Evolutionary conservation across 768 basidiomycete genomes (phyloP), one percentile per base, ranked within the genome.

Genomic region (Goffeauzyma gilvescens): DNA sequence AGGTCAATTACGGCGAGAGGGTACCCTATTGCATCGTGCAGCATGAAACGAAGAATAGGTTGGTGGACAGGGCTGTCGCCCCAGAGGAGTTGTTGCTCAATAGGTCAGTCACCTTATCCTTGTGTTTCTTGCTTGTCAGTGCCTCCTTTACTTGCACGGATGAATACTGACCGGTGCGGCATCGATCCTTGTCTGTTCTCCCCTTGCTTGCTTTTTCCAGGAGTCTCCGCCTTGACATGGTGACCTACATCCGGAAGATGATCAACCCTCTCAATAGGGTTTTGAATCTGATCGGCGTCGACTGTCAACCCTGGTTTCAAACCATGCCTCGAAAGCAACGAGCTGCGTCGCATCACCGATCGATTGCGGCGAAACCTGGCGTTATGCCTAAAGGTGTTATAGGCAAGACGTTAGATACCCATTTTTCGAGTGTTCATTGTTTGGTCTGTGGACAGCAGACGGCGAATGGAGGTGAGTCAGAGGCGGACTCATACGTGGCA

Each of bases 1-100:
- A 93, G 57, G 71, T 81, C 1, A 84, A 89, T 52, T 93, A 95
- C 55, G 84, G 82, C 14, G 87, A 98, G 53, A 76, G 90, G 22
- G 74, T 96, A 1, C 85, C 86, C 1, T 96, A 95, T 57, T 73
- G 96, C 36, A 83, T 98, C 37, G 67, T 70, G 13, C 69, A 73
- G 10, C 58, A 57, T 32, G 77, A 81, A 4, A 69, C 72, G 14
- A 5, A 73, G 72, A 3, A 63, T 3, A 70, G 77, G 41, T 70
- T 90, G 4, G 78, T 80, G 10, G 79, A 87, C 48, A 68, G 79
- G 34, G 82, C 81, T 1, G 63, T 78, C 27, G 69, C 72, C n/a
- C 85, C 85, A 0, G 67, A 75, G 50, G 79, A 78, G 53, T 61
- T 85, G 49, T 58, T 82, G 46, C 65, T 70, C 6, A 71, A 79